Conservation (phyloP, 129 eudicot species). For the Rutidosis leptorrhynchoides region DNA sequence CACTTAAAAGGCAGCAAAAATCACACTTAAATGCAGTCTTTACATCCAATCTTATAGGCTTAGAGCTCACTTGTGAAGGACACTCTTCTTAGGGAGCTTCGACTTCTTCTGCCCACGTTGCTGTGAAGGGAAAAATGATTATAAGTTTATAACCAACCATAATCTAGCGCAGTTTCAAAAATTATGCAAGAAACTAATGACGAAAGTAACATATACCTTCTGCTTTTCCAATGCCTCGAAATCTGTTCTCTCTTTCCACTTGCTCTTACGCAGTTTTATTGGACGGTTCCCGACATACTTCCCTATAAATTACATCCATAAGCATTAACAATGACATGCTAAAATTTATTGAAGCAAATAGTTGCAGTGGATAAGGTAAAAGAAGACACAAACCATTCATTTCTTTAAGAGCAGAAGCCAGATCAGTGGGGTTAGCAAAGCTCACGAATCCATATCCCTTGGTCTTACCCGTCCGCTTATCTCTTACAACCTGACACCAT, state of each 20-base stretch:
- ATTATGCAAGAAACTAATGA: neutral
- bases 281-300: constrained; percentile 95
- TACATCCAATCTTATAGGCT: neutral
- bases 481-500: constrained; percentile 66
- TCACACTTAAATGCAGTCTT: neutral
- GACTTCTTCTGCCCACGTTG: constrained; percentile 48
- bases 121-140: constrained; percentile 24
- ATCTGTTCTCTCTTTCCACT: constrained; percentile 87
- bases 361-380: neutral
- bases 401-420: constrained; percentile 79
- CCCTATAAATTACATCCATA: constrained; percentile 33
- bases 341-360: neutral
- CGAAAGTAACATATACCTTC: constrained; percentile 38
- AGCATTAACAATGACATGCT: neutral
- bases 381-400: constrained; percentile 66
- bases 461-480: constrained; percentile 86
- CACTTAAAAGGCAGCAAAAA: neutral
- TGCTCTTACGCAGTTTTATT: constrained; percentile 85
- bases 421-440: constrained; percentile 72
- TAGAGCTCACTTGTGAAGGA: constrained; percentile 57
- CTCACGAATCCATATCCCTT: constrained; percentile 92
- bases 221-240: constrained; percentile 69
- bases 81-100: constrained; percentile 60
- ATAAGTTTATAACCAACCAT: neutral
- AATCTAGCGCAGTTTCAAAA: neutral